Conservation (phyloP, 2,329 filamentous ascomycete species). For the Aspergillus tanneri region DNA sequence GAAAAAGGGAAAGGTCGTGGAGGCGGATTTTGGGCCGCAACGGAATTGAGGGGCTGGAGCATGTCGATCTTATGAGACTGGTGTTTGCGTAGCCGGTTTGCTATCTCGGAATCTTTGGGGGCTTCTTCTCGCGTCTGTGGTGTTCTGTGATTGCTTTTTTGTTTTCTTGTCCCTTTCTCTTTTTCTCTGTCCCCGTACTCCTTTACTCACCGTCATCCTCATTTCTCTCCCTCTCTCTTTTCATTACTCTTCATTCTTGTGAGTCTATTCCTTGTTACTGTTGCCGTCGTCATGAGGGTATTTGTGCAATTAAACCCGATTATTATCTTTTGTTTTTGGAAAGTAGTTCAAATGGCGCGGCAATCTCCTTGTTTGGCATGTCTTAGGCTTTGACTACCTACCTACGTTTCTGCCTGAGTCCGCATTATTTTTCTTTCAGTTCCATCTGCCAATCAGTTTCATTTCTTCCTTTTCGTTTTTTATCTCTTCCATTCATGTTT, state of each 20-base stretch:
- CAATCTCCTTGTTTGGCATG: conserved; percentile 17
- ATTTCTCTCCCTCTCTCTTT: conserved; percentile 20
- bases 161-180: conserved; percentile 19
- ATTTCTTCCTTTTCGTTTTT: conserved; percentile 27
- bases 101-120: conserved; percentile 44
- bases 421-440: background rate
- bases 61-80: conserved; percentile 41
- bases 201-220: conserved; percentile 9
- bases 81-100: conserved; percentile 39
- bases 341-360: conserved; percentile 31
- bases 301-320: conserved; percentile 13
- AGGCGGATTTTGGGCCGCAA: conserved; percentile 61
- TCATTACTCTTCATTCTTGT: conserved; percentile 20
- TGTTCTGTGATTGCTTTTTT: conserved; percentile 24
- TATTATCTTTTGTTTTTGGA: conserved; percentile 24
- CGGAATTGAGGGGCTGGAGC: conserved; percentile 40
- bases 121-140: conserved; percentile 30
- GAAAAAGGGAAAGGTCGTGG: conserved; percentile 72
- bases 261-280: conserved; percentile 25
- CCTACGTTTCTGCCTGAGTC: conserved; percentile 6
- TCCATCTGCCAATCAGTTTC: conserved; percentile 2
- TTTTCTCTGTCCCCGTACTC: conserved; percentile 16
- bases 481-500: conserved; percentile 14
- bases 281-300: conserved; percentile 21
- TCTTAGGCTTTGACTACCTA: conserved; percentile 13